Conservation (phyloP, 2,329 filamentous ascomycete genomes). For the Trichoderma simmonsii region DNA sequence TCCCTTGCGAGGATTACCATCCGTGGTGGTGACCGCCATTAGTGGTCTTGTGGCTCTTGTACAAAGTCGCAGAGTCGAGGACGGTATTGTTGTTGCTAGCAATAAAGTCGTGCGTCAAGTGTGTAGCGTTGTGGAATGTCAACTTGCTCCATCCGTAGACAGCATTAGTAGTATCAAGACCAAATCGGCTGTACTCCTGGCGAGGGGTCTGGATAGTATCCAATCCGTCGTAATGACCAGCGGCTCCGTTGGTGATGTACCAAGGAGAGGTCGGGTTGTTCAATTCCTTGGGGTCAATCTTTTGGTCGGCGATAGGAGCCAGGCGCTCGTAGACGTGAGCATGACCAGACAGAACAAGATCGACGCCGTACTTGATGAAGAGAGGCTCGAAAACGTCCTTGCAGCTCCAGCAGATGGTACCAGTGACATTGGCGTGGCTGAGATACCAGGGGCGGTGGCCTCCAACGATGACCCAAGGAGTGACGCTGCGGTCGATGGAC, state of each 20-base stretch:
- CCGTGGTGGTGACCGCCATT: background rate
- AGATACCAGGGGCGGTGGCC: conserved; percentile 14
- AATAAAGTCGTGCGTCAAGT: conserved; percentile 12
- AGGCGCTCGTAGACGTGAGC: conserved; percentile 9
- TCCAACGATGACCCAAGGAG: conserved; percentile 8
- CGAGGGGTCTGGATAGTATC: background rate
- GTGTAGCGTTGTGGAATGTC: conserved; percentile 6
- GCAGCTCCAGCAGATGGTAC: conserved; percentile 16
- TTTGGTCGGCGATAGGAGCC: background rate
- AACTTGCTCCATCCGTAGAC: conserved; percentile 8
- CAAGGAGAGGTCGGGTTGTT: conserved; percentile 6
- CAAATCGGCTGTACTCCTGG: conserved; percentile 3
- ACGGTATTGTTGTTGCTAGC: conserved; percentile 7
- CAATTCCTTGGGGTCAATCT: conserved; percentile 1
- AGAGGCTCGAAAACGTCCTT: conserved; percentile 12
- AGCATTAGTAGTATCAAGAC: background rate
- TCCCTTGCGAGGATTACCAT: background rate
- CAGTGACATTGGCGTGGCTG: background rate
- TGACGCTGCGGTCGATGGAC: background rate
- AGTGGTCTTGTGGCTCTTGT: background rate
- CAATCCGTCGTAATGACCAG: conserved; percentile 12
- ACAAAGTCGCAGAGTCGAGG: conserved; percentile 5
- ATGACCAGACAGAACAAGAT: conserved; percentile 2
- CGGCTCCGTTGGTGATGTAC: conserved; percentile 14
- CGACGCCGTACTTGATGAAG: background rate